These are phyloP conservation scores for Globisporangium camurandrum DNA, from an alignment of 352 stramenopile species.

Conservation along the genomic window DNA sequence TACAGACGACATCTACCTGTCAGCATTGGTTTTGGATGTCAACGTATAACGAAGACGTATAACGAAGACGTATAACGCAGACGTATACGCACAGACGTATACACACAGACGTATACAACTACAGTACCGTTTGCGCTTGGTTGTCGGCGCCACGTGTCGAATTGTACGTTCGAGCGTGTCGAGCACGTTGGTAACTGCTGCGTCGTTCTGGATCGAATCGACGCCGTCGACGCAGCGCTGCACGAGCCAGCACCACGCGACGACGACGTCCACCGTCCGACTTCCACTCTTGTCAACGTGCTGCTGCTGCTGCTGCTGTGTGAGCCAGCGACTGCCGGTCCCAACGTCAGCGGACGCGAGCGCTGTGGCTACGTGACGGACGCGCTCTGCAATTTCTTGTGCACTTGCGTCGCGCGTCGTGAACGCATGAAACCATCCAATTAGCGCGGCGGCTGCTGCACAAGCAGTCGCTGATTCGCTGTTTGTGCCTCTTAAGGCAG, in stretches of 20 bases:
- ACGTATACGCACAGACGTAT: no score
- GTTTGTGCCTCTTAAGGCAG: neutral
- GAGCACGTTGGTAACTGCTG: conserved; percentile 19
- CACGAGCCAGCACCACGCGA: conserved; percentile 64
- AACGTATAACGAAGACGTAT: no score
- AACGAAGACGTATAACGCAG: no score
- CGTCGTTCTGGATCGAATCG: conserved; percentile 2
- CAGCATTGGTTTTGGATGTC: no score
- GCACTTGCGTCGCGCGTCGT: conserved; percentile 1
- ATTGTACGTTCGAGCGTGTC: conserved; percentile 59
- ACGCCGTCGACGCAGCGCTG: conserved; percentile 1
- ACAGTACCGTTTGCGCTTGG: conserved; percentile 33
- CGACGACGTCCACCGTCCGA: conserved; percentile 27
- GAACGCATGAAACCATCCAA: conserved; percentile 47
- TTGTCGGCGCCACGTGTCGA: conserved; percentile 35
- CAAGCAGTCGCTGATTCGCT: neutral
- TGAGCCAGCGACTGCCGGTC: conserved; percentile 28
- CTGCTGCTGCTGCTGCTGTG: conserved; percentile 26
- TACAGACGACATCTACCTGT: neutral
- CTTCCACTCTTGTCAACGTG: conserved; percentile 24
- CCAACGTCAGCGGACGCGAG: conserved; percentile 14
- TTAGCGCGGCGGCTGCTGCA: conserved; percentile 16
- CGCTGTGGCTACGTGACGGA: conserved; percentile 16
- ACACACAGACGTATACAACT: no score
- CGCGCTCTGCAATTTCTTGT: conserved; percentile 14